Evolutionary conservation across 1,284 basidiomycete species (phyloP).

Genomic region (Volvariella surrecta): DNA sequence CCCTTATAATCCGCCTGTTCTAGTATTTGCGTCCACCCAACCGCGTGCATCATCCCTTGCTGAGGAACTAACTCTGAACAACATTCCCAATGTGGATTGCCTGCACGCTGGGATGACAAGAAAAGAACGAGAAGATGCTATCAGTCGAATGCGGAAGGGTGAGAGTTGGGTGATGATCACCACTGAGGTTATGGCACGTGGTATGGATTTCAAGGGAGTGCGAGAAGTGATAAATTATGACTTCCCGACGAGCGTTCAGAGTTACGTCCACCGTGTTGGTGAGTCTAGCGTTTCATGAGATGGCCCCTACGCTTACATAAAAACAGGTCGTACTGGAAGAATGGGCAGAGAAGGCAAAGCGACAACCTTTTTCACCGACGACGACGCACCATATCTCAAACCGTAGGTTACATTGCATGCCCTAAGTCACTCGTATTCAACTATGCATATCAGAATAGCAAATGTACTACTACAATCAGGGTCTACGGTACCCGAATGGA

Average conservation of each 20-base stretch:
- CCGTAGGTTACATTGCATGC: slow-evolving; percentile 45
- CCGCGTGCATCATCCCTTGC: slow-evolving; percentile 85
- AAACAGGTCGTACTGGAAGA: slow-evolving; percentile 80
- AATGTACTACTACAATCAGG: slow-evolving; percentile 92
- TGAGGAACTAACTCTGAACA: slow-evolving; percentile 78
- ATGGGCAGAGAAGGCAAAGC: slow-evolving; percentile 89
- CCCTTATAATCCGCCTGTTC: slow-evolving; percentile 87
- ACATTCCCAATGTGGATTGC: slow-evolving; percentile 84
- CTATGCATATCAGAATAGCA: slow-evolving; percentile 61
- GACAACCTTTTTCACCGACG: slow-evolving; percentile 92
- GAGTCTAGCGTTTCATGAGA: slow-evolving; percentile 12
- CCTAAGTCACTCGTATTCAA: slow-evolving; percentile 7
- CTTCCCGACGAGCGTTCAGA: slow-evolving; percentile 90
- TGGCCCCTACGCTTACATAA: background rate
- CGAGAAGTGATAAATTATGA: slow-evolving; percentile 96
- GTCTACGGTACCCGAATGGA: slow-evolving; percentile 86
- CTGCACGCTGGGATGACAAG: slow-evolving; percentile 87
- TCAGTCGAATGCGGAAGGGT: slow-evolving; percentile 80
- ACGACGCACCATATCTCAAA: slow-evolving; percentile 88
- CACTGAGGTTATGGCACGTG: slow-evolving; percentile 93
- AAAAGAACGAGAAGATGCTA: slow-evolving; percentile 81
- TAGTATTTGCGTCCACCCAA: slow-evolving; percentile 93
- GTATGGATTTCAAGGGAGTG: slow-evolving; percentile 97
- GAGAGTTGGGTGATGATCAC: slow-evolving; percentile 89
- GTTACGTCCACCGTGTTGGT: slow-evolving; percentile 94